Conservation (phyloP, 768 basidiomycete genomes). For the Mycena albidolilacea region DNA sequence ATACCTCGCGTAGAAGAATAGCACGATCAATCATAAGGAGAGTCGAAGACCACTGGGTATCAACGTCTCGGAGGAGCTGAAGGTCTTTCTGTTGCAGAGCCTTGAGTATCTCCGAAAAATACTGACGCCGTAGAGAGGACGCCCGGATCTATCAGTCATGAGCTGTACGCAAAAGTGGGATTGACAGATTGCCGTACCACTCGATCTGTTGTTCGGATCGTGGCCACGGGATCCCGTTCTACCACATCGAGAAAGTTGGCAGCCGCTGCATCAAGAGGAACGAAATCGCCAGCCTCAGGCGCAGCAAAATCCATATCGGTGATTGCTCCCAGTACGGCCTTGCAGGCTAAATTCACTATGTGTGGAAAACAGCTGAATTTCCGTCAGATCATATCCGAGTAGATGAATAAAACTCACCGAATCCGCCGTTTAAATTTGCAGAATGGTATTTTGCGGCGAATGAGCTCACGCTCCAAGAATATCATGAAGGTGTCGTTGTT, state of each 20-base stretch:
- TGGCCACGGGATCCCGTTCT: slow-evolving; percentile 21
- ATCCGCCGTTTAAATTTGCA: slow-evolving; percentile 13
- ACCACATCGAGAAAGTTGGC: slow-evolving; percentile 4
- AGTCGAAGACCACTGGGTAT: slow-evolving; percentile 50
- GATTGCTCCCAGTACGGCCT: slow-evolving; percentile 18
- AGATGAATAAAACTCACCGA: slow-evolving; percentile 14
- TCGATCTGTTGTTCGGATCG: slow-evolving; percentile 16
- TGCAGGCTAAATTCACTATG: slow-evolving; percentile 27
- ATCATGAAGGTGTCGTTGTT: slow-evolving; percentile 34
- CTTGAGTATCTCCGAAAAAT: slow-evolving; percentile 33
- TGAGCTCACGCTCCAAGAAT: slow-evolving; percentile 3
- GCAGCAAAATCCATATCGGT: slow-evolving; percentile 30
- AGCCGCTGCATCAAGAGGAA: not conserved
- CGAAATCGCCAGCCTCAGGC: slow-evolving; percentile 13
- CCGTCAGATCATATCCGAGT: not conserved
- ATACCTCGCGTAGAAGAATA: slow-evolving; percentile 44
- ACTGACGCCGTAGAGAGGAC: slow-evolving; percentile 35
- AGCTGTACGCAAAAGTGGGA: too few species aligned
- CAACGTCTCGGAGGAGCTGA: slow-evolving; percentile 49
- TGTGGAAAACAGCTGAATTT: slow-evolving; percentile 28
- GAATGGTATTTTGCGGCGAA: slow-evolving; percentile 12
- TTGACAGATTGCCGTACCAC: too few species aligned
- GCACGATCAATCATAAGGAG: slow-evolving; percentile 48
- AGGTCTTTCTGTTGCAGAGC: slow-evolving; percentile 36
- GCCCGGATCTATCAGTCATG: slow-evolving; percentile 40